Evolutionary conservation across 768 basidiomycete species (phyloP), one percentile per base, ranked within the genome.

Genomic region (Stropharia rugosoannulata): DNA sequence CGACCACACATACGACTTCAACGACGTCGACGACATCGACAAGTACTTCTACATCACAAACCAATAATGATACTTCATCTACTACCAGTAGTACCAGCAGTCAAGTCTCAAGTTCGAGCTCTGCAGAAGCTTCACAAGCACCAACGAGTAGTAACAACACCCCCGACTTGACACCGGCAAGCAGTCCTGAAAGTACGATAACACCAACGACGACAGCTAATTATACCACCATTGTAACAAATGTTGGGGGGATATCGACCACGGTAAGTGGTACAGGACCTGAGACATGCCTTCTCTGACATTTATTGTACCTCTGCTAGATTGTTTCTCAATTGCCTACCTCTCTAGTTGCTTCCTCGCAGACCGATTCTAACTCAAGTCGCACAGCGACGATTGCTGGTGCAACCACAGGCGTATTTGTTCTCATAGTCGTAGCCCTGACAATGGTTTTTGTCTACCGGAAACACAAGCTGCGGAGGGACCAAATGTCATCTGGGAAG

Each of bases 301-400:
- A 32, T 27, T 45, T 43, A 22, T 19, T 41, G 6, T 49, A 40
- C 32, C 25, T 49, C 45, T 10, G n/a, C n/a, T 47, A 64, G 63
- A 42, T 62, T 39, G 64, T 63, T 3, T 70, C 69, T 12, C 57
- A 61, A 27, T 49, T 68, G 19, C 73, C 71, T 2, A 73, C 71
- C 3, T 66, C 68, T 8, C 68, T 73, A 15, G 62, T 68, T 10
- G 59, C 66, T 9, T 54, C 69, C 5, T 36, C 50, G 10, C 55
- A 65, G 3, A 47, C 57, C 7, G 40, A 46, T 15, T 46, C 57
- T 8, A 49, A 51, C 37, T 52, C 58, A 8, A 42, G 65, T 4
- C 76, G 75, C 16, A 76, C 72, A 1, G 71, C 73, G 38, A 66
- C 76, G 39, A 79, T 80, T 29, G 77, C 73, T 3, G 77, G 76